Evolutionary conservation across 1,284 basidiomycete species (phyloP).

Genomic region (Marasmius oreades): DNA sequence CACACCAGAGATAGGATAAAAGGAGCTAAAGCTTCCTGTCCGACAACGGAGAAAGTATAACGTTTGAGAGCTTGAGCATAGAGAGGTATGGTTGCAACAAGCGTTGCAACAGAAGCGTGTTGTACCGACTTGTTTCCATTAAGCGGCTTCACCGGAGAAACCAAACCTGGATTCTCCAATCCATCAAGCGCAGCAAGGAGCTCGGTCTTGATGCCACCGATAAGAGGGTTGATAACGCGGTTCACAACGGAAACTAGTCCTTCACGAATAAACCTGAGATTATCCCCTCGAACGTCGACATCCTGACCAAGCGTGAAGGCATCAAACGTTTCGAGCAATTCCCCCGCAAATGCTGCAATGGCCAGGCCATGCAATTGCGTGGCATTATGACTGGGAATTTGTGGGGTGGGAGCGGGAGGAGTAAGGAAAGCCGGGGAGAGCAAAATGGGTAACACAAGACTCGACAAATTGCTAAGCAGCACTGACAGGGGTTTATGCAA

Average conservation of each 20-base stretch:
- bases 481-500: slow-evolving; percentile 75
- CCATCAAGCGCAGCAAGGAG: slow-evolving; percentile 58
- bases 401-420: slow-evolving; percentile 46
- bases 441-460: slow-evolving; percentile 59
- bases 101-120: slow-evolving; percentile 57
- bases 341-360: slow-evolving; percentile 64
- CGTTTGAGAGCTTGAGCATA: slow-evolving; percentile 56
- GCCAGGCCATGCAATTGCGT: slow-evolving; percentile 69
- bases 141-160: slow-evolving; percentile 29
- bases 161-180: slow-evolving; percentile 44
- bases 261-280: slow-evolving; percentile 60
- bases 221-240: slow-evolving; percentile 61
- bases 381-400: slow-evolving; percentile 52
- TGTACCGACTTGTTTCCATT: slow-evolving; percentile 33
- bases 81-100: slow-evolving; percentile 56
- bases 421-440: slow-evolving; percentile 59
- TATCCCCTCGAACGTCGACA: slow-evolving; percentile 58
- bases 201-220: slow-evolving; percentile 57
- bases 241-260: slow-evolving; percentile 63
- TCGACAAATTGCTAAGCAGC: slow-evolving; percentile 63
- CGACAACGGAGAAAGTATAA: slow-evolving; percentile 48
- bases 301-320: slow-evolving; percentile 57
- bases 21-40: slow-evolving; percentile 59
- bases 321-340: slow-evolving; percentile 68
- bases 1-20: slow-evolving; percentile 71